Percentiles rank a stretch among this genome's conserved stretches.
These are phyloP conservation scores for Diplotaxis tenuifolia DNA, from an alignment of 345 rosid genomes.

Conservation along the genomic window DNA sequence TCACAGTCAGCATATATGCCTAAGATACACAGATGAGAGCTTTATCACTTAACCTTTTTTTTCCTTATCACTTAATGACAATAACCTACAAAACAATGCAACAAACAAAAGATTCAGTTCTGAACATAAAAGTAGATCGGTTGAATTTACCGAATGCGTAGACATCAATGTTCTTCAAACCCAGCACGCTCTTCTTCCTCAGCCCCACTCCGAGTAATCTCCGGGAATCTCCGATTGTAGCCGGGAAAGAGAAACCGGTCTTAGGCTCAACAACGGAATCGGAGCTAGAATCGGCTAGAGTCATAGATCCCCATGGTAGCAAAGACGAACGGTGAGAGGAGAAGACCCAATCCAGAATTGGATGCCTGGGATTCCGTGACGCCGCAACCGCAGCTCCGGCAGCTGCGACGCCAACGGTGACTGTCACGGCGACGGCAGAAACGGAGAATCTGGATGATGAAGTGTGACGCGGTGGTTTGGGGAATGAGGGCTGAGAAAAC, in stretches of 20 bases:
- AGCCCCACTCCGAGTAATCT: slow-evolving; percentile 72
- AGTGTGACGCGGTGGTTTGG: slow-evolving; percentile 19
- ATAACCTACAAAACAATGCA: too few species aligned
- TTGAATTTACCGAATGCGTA: slow-evolving; percentile 66
- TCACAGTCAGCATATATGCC: slow-evolving; percentile 75
- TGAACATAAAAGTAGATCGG: background rate
- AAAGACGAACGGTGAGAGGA: slow-evolving; percentile 38
- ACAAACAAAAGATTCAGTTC: too few species aligned
- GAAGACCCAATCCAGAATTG: slow-evolving; percentile 42
- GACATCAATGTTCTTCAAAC: slow-evolving; percentile 82
- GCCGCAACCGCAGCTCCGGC: slow-evolving; percentile 46
- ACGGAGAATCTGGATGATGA: slow-evolving; percentile 33
- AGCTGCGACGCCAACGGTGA: slow-evolving; percentile 44
- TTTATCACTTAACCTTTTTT: background rate
- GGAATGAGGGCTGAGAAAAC: slow-evolving; percentile 63
- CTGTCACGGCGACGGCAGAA: slow-evolving; percentile 37
- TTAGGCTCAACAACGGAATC: slow-evolving; percentile 57
- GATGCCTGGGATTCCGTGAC: slow-evolving; percentile 38
- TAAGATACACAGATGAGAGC: slow-evolving; percentile 5
- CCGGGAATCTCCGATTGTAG: slow-evolving; percentile 50
- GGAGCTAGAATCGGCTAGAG: slow-evolving; percentile 56
- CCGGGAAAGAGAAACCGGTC: slow-evolving; percentile 64
- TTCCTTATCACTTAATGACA: too few species aligned
- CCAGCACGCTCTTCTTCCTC: slow-evolving; percentile 68
- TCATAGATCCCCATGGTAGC: slow-evolving; percentile 58